Conservation (phyloP, 371 early-diverging fungal species). For the Nematocida homosporus region DNA sequence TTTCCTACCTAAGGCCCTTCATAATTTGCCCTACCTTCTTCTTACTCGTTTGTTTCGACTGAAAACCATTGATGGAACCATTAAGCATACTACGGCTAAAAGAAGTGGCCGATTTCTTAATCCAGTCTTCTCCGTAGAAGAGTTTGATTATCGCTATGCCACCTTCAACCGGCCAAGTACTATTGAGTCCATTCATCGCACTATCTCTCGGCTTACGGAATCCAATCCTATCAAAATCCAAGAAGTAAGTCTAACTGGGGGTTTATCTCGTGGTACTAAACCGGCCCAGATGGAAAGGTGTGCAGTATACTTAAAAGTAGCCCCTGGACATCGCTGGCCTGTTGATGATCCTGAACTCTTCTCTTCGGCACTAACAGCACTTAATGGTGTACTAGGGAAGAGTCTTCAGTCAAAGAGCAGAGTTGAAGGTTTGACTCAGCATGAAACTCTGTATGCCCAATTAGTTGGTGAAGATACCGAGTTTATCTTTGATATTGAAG, state of each 20-base stretch:
- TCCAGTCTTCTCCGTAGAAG: constrained; percentile 18
- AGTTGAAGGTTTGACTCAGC: constrained; percentile 34
- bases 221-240: constrained; percentile 19
- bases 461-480: constrained; percentile 11
- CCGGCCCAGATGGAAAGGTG: neutral
- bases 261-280: constrained; percentile 1
- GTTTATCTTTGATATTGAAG: constrained; percentile 32
- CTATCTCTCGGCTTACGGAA: neutral
- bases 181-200: neutral
- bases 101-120: constrained; percentile 25
- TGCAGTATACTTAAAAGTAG: constrained; percentile 24
- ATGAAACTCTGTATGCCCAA: constrained; percentile 4
- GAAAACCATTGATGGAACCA: neutral
- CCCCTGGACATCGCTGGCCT: constrained; percentile 36
- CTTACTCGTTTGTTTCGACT: constrained; percentile 22
- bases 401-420: neutral
- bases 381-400: constrained; percentile 45
- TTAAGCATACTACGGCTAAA: neutral
- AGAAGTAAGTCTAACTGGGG: constrained; percentile 10
- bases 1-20: neutral
- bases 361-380: constrained; percentile 27
- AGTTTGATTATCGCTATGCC: neutral
- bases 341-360: constrained; percentile 15
- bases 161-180: neutral
- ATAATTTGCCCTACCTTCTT: constrained; percentile 26